A percentile compares a stretch with the other conserved stretches of the same genome.
Evolutionary conservation across 129 eudicot genomes (phyloP).

Genomic region (Pulicaria dysenterica): DNA sequence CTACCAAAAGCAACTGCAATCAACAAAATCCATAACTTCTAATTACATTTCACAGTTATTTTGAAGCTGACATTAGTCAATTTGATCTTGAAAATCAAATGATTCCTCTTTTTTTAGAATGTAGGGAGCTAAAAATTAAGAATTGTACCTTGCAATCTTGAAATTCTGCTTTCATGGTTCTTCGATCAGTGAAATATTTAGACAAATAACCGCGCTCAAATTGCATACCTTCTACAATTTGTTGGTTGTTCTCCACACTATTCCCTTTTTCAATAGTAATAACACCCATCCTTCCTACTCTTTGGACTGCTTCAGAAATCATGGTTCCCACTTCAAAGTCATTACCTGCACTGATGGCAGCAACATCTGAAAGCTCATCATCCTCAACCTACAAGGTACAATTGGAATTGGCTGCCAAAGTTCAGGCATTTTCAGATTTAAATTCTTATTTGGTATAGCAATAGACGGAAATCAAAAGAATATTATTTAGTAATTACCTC

Average conservation of each 20-base stretch:
- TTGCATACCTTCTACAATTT: conserved; percentile 81
- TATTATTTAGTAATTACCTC: conserved; percentile 47
- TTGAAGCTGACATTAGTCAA: conserved; percentile 15
- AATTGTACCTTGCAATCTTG: conserved; percentile 79
- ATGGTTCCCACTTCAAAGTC: conserved; percentile 70
- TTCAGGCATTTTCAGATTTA: conserved; percentile 27
- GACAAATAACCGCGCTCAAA: conserved; percentile 93
- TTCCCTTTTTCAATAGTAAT: conserved; percentile 79
- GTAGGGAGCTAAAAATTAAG: background rate
- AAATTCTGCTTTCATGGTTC: conserved; percentile 59
- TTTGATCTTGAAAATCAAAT: conserved; percentile 10
- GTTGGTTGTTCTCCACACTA: conserved; percentile 44
- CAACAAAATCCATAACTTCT: conserved; percentile 27
- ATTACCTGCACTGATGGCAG: conserved; percentile 88
- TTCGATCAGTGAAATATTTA: conserved; percentile 76
- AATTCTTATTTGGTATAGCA: conserved; percentile 12
- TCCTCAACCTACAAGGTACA: conserved; percentile 75
- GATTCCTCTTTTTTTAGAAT: background rate
- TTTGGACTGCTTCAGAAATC: conserved; percentile 69
- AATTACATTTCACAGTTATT: conserved; percentile 17
- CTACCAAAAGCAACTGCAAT: conserved; percentile 88
- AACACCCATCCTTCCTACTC: conserved; percentile 77
- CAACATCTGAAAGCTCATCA: conserved; percentile 84
- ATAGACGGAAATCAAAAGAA: background rate
- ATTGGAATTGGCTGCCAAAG: conserved; percentile 21